Evolutionary conservation across 345 rosid genomes (phyloP).

Genomic region (Firmiana major): DNA sequence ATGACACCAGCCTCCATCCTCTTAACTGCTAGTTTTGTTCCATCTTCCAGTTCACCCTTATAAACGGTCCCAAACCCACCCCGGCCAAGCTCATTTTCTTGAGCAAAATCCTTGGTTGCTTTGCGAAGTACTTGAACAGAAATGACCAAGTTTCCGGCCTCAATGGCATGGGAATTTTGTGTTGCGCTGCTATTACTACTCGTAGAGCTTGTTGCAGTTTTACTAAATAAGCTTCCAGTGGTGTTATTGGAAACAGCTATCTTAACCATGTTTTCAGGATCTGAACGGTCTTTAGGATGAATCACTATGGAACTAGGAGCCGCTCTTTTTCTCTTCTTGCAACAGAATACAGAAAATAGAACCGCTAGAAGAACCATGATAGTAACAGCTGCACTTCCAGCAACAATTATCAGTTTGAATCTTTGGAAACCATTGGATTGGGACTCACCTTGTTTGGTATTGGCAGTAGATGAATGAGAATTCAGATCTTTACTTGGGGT

Average conservation of each 20-base stretch:
- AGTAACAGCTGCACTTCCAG: constrained; percentile 44
- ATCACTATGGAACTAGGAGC: constrained; percentile 50
- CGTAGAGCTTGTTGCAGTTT: constrained; percentile 41
- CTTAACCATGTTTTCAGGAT: constrained; percentile 52
- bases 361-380: constrained; percentile 35
- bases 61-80: constrained; percentile 83
- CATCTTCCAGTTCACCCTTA: constrained; percentile 64
- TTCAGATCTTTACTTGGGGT: constrained; percentile 2
- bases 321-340: constrained; percentile 36
- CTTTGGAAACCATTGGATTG: constrained; percentile 24
- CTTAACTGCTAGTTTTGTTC: constrained; percentile 72
- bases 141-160: constrained; percentile 64
- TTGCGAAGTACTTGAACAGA: constrained; percentile 72
- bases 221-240: constrained; percentile 40
- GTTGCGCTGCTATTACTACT: constrained; percentile 44
- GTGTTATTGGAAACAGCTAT: constrained; percentile 49
- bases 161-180: constrained; percentile 57
- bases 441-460: constrained; percentile 19
- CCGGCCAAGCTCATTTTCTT: constrained; percentile 71
- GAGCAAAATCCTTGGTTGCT: constrained; percentile 60
- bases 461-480: constrained; percentile 20
- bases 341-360: constrained; percentile 44
- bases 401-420: constrained; percentile 37
- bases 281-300: constrained; percentile 63
- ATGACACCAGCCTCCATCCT: constrained; percentile 70